A percentile compares a stretch with the other conserved stretches of the same genome.
phyloP scores from a whole-genome alignment of 2,329 filamentous ascomycete genomes.

The Alternaria metachromatica region DNA sequence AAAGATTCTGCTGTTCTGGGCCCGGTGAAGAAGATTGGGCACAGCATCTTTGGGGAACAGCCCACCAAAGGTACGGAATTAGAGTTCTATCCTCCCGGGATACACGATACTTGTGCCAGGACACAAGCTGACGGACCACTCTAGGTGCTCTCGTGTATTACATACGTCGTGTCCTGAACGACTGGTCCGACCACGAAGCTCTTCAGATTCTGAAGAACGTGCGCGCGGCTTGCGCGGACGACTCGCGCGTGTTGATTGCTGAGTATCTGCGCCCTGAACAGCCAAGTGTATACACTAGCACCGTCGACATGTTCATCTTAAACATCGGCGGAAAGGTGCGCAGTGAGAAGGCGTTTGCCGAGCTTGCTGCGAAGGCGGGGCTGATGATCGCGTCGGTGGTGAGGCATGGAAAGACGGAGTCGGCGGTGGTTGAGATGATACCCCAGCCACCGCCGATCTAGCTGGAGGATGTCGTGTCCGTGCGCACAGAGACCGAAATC shows the following conservation, averaged over 20 bases:
- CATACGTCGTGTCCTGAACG: constrained; percentile 10
- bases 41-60: constrained; percentile 10
- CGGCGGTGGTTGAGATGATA: constrained; percentile 9
- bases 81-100: not conserved
- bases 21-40: constrained; percentile 8
- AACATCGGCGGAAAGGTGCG: constrained; percentile 15
- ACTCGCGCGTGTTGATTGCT: constrained; percentile 10
- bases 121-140: not conserved
- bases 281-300: constrained; percentile 5
- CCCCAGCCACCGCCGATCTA: constrained; percentile 1
- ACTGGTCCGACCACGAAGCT: constrained; percentile 10
- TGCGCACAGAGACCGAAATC: not conserved
- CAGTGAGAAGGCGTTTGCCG: constrained; percentile 5
- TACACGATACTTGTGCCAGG: not conserved
- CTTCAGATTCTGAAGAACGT: constrained; percentile 10
- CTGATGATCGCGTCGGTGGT: constrained; percentile 8
- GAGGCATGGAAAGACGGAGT: constrained; percentile 8
- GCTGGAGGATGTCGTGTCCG: not conserved
- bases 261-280: constrained; percentile 8
- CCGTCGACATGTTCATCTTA: constrained; percentile 11
- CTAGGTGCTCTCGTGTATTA: constrained; percentile 13
- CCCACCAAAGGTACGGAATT: constrained; percentile 6
- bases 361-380: constrained; percentile 12
- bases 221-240: constrained; percentile 5
- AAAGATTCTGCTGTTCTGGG: constrained; percentile 7